Base-by-base conservation (phyloP, 306 rosid species). In the Castanea sativa region DNA sequence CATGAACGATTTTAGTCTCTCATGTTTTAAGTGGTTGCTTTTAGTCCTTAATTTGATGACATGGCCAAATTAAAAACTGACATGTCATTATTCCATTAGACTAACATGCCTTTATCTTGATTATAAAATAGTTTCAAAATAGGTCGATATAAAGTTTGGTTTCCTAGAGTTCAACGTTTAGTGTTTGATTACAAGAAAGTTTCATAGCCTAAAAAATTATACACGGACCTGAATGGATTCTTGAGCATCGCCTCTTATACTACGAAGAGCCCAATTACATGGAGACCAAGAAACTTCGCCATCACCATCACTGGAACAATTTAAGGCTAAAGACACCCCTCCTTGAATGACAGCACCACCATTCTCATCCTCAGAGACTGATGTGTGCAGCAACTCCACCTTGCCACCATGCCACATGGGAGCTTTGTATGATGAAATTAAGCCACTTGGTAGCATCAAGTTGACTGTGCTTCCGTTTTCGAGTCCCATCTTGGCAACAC, bases 331-430 rank as follows among this genome's bases (percentile, higher is more conserved):
- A 63, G 96, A 88, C 16, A 94, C 89, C 35, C 97, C 98, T 61
- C 97, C 98, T 83, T 77, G 90, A 80, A 92, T 74, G 53, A 79
- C 58, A 29, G 86, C 83, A 52, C 20, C 85, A 21, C 89, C 88
- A 57, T 78, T 32, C 27, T 80, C 84, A 27, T 87, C 89, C 83
- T 87, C 90, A 4, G 88, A 86, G 20, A 92, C 94, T 5, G 88
- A 71, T 16, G 97, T 84, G 19, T 94, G 93, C 43, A 94, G 92
- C 74, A 94, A 49, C 84, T 92, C 98, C n/a, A 86, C 74, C 8
- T 80, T 85, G 65, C 93, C 97, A 0, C 98, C 94, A 70, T 94
- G 98, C 98, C 97, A 94, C 98, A 94, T 89, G 35, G 86, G 83
- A 61, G 94, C 86, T 81, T 91, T 94, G 77, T 91, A 92, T 15